Base-by-base conservation (phyloP, 129 eudicot species). In the Rutidosis leptorrhynchoides region DNA sequence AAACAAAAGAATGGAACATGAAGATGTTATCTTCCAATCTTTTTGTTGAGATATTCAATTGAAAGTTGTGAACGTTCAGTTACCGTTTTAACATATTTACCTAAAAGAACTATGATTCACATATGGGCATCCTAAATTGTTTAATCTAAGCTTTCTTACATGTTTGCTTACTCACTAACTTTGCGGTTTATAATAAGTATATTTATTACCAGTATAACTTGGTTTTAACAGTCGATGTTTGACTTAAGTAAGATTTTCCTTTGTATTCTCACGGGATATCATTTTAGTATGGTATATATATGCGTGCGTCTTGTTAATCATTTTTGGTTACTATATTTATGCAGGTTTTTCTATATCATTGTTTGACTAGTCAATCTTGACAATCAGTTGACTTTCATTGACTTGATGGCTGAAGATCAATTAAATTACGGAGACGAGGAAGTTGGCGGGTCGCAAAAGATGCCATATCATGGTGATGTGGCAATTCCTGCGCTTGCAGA, bases 401-500 rank as follows among this genome's bases (percentile, higher is more conserved):
- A 86, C 73, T 83, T 85, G 54, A 67, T 62, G 77, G 80, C 78
- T 24, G 97, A 83, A 62, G 97, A 90, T 68, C 97, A 90, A 63
- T 62, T 90, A 72, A 95, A 87, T 74, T 90, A 75, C 76, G 95
- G 89, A 48, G 97, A 90, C 33, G 97, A 84, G 56, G 96, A 89
- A 61, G 81, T 83, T 76, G 90, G 86, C 29, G 94, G 85, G 37
- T 78, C 84, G 54, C 96, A 83, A 46, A 90, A 90, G 89, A 79
- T 76, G 82, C 97, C 81, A 66, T 90, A 81, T 82, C 97, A 84
- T 32, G 87, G 88, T 37, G 83, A 85, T 74, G 97, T 90, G 62
- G 84, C 97, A 29, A 90, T 90, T 68, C 85, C 97, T 62, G 97
- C 97, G 22, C 97, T 90, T 67, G 97, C 95, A 58, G 97, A 87